These are phyloP conservation scores for Trichoderma oligosporum DNA, from an alignment of 2,329 filamentous ascomycete species.

Conservation along the genomic window DNA sequence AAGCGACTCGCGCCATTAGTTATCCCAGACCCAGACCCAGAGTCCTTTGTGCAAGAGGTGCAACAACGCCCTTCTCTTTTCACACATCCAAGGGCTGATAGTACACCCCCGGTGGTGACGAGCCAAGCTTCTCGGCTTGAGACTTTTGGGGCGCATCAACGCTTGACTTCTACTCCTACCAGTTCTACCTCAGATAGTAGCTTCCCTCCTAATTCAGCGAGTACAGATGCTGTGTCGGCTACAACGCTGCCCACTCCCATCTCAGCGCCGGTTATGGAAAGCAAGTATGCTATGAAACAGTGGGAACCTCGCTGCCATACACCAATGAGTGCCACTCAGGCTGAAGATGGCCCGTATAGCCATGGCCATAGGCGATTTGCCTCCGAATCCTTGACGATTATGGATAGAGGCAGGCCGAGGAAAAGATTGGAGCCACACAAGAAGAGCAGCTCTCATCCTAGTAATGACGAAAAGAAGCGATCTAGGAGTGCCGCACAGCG, in stretches of 20 bases:
- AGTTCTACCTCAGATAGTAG: conserved; percentile 37
- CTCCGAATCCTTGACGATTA: conserved; percentile 56
- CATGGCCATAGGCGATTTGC: conserved; percentile 48
- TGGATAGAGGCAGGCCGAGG: conserved; percentile 59
- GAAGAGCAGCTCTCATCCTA: conserved; percentile 37
- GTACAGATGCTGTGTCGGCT: conserved; percentile 34
- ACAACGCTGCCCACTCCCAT: conserved; percentile 47
- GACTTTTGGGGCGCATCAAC: conserved; percentile 46
- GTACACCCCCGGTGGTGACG: conserved; percentile 39
- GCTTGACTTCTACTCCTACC: conserved; percentile 36
- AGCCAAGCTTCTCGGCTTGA: conserved; percentile 42
- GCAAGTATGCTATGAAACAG: conserved; percentile 41
- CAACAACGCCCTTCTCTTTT: neutral
- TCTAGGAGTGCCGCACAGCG: conserved; percentile 51
- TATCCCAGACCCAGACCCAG: conserved; percentile 41
- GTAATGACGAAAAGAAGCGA: conserved; percentile 42
- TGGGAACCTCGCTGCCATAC: conserved; percentile 36
- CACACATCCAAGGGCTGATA: conserved; percentile 45
- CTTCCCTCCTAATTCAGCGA: conserved; percentile 43
- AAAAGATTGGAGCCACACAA: conserved; percentile 47
- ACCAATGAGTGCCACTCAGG: conserved; percentile 2
- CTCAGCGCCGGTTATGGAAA: conserved; percentile 46
- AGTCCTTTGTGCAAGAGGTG: neutral
- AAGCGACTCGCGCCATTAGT: conserved; percentile 54
- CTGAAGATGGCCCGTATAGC: conserved; percentile 20